These are phyloP conservation scores for Citrullus amarus DNA, from an alignment of 306 rosid genomes.

Conservation along the genomic window DNA sequence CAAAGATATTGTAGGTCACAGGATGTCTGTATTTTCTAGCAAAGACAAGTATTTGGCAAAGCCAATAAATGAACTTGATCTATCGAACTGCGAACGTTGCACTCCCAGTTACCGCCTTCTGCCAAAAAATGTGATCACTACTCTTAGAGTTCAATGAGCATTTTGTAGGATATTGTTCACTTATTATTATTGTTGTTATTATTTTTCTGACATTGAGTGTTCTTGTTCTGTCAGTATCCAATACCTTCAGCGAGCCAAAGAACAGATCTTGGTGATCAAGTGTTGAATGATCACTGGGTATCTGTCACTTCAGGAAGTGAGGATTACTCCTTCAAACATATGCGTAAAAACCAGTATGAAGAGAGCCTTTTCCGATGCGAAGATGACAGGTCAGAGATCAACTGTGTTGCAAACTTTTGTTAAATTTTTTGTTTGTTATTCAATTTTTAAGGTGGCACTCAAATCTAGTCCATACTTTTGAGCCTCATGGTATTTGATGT, in stretches of 20 bases:
- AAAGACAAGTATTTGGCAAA: constrained; percentile 84
- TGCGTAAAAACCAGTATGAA: constrained; percentile 99
- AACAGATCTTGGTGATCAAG: constrained; percentile 71
- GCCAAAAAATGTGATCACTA: constrained; percentile 63
- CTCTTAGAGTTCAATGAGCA: neutral
- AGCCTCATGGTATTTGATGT: neutral
- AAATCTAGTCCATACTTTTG: neutral
- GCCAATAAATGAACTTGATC: constrained; percentile 96
- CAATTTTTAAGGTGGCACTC: constrained; percentile 2
- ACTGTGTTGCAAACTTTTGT: constrained; percentile 9
- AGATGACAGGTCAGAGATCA: constrained; percentile 79
- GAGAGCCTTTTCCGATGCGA: constrained; percentile 98
- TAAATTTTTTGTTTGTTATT: neutral
- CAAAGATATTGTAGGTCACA: constrained; percentile 64
- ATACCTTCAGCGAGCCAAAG: constrained; percentile 81
- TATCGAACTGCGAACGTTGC: constrained; percentile 90
- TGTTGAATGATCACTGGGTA: constrained; percentile 92
- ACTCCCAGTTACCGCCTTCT: constrained; percentile 94
- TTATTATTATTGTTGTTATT: neutral
- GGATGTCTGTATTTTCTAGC: constrained; percentile 59
- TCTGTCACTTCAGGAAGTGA: constrained; percentile 99
- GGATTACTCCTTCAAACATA: constrained; percentile 97
- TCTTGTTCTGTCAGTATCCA: constrained; percentile 59
- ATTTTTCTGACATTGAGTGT: neutral
- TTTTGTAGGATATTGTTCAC: constrained; percentile 1